phyloP scores from a whole-genome alignment of 2,329 filamentous ascomycete species.

The Coleophoma crateriformis region DNA sequence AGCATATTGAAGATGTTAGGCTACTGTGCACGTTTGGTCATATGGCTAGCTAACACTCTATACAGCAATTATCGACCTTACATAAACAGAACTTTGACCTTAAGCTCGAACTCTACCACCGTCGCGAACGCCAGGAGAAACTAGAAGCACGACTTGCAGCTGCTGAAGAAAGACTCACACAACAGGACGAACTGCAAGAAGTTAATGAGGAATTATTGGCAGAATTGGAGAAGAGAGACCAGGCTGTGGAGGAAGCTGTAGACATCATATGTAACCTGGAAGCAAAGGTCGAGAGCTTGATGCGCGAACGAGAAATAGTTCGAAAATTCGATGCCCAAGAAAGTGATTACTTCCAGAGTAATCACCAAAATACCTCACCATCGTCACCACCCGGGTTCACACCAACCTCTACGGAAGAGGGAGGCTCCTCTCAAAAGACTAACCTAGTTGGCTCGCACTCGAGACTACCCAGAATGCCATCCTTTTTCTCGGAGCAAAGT shows the following conservation, averaged over 20 bases:
- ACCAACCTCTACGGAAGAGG: neutral
- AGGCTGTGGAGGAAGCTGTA: constrained; percentile 66
- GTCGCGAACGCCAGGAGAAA: constrained; percentile 55
- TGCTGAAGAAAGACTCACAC: constrained; percentile 36
- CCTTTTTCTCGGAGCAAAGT: constrained; percentile 55
- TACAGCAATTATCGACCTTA: constrained; percentile 57
- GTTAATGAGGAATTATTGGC: constrained; percentile 52
- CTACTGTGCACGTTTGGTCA: neutral
- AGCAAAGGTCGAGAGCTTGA: constrained; percentile 47
- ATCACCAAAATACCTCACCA: constrained; percentile 10
- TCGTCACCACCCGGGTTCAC: constrained; percentile 19
- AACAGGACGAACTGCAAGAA: constrained; percentile 44
- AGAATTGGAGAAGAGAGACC: constrained; percentile 63
- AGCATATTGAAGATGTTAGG: constrained; percentile 62
- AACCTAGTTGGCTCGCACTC: constrained; percentile 13
- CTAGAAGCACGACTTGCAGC: constrained; percentile 53
- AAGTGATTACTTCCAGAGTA: constrained; percentile 13
- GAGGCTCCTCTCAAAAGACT: neutral
- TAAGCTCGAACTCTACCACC: constrained; percentile 67
- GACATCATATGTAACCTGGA: constrained; percentile 63
- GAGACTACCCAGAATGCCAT: constrained; percentile 49
- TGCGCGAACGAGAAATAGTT: constrained; percentile 48
- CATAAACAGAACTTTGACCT: constrained; percentile 76
- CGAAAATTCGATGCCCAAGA: constrained; percentile 38
- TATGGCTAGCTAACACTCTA: constrained; percentile 5